Percentiles rank a stretch among this genome's conserved stretches.
Evolutionary conservation across 1,139 yeast genomes (phyloP).

Genomic region (Meyerozyma elateridarum): DNA sequence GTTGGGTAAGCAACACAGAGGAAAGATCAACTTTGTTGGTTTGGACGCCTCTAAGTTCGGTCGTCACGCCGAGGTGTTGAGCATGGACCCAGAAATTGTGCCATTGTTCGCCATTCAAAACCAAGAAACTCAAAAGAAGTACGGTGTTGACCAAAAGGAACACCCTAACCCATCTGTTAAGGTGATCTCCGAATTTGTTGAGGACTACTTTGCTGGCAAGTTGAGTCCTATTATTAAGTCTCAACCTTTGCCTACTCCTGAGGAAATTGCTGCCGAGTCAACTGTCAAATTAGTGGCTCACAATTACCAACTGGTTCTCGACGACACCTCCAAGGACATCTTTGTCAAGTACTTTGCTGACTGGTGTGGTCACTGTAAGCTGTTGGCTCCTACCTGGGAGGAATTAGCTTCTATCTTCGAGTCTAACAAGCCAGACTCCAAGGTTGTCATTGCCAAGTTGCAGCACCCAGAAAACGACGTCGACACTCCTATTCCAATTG

Average conservation of each 20-base stretch:
- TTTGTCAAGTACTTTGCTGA: constrained; percentile 94
- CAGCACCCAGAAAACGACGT: constrained; percentile 92
- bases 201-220: constrained; percentile 59
- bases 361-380: constrained; percentile 99
- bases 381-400: constrained; percentile 86
- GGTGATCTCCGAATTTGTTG: constrained; percentile 56
- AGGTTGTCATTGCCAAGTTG: constrained; percentile 76
- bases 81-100: constrained; percentile 74
- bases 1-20: constrained; percentile 73
- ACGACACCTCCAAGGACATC: constrained; percentile 74
- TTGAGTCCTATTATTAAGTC: constrained; percentile 75
- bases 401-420: constrained; percentile 71
- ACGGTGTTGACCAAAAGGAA: constrained; percentile 51
- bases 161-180: constrained; percentile 37
- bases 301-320: constrained; percentile 68
- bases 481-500: constrained; percentile 57
- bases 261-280: constrained; percentile 64
- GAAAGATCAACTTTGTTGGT: constrained; percentile 81
- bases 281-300: constrained; percentile 81
- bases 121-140: constrained; percentile 62
- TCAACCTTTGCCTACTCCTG: constrained; percentile 70
- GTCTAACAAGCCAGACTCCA: constrained; percentile 39
- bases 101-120: constrained; percentile 92
- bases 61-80: constrained; percentile 83
- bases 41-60: constrained; percentile 80